phyloP scores from a whole-genome alignment of 192 early-diverging fungal genomes.

The Diversispora eburnea region DNA sequence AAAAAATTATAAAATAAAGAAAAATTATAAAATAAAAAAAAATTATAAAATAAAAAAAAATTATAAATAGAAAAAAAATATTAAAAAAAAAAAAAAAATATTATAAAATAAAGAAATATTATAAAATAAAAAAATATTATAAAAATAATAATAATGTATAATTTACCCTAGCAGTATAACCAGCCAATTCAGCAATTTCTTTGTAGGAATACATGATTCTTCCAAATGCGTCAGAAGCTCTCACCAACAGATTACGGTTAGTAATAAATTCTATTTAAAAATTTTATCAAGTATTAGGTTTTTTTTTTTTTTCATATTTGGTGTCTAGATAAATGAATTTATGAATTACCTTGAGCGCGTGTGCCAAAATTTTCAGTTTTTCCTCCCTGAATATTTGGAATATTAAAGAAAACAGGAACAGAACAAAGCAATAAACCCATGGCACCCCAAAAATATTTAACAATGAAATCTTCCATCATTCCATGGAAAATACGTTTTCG shows the following conservation, averaged over 20 bases:
- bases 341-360: slow-evolving; percentile 50
- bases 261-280: slow-evolving; percentile 62
- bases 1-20: neutral
- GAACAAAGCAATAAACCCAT: slow-evolving; percentile 82
- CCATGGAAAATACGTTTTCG: slow-evolving; percentile 82
- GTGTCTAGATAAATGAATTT: no score
- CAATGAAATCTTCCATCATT: slow-evolving; percentile 97
- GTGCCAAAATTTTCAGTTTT: slow-evolving; percentile 40
- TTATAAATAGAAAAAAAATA: neutral
- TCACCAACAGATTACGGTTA: slow-evolving; percentile 71
- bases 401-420: slow-evolving; percentile 75
- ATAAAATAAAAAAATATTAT: neutral
- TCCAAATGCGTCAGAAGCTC: slow-evolving; percentile 75
- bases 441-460: slow-evolving; percentile 98
- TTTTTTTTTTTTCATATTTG: neutral
- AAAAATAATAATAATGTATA: neutral
- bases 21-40: neutral
- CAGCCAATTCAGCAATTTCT: slow-evolving; percentile 91
- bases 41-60: neutral
- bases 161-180: slow-evolving; percentile 82
- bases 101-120: neutral
- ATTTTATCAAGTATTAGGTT: neutral
- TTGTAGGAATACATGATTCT: slow-evolving; percentile 93
- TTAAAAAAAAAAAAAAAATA: neutral
- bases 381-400: slow-evolving; percentile 41